phyloP scores from a whole-genome alignment of 2,329 filamentous ascomycete species.

The Penicillium sclerotigenum region DNA sequence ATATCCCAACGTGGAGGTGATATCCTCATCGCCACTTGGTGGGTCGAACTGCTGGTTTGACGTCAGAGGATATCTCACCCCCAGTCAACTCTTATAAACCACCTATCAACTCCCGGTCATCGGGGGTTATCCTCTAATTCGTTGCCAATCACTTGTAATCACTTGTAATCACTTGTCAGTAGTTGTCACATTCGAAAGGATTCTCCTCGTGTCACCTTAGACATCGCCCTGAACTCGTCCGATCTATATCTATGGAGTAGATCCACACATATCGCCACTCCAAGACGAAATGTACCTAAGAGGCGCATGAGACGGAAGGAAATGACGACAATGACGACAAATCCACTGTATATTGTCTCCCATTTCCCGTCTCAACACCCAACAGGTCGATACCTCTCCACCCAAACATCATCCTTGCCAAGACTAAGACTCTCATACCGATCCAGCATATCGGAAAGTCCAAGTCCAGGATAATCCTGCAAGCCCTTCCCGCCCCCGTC shows the following conservation, averaged over 20 bases:
- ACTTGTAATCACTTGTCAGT: background rate
- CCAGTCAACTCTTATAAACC: background rate
- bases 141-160: background rate
- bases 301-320: background rate
- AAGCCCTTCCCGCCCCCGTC: slow-evolving; percentile 12
- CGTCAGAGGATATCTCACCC: background rate
- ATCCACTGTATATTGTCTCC: background rate
- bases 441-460: slow-evolving; percentile 39
- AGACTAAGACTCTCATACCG: slow-evolving; percentile 39
- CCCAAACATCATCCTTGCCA: slow-evolving; percentile 33
- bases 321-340: background rate
- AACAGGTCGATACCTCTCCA: slow-evolving; percentile 17
- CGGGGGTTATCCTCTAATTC: background rate
- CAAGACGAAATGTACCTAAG: background rate
- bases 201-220: background rate
- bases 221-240: background rate
- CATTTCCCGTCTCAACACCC: slow-evolving; percentile 1
- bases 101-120: background rate
- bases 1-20: background rate
- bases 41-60: background rate
- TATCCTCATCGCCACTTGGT: background rate
- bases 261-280: background rate
- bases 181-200: background rate
- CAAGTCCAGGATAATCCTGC: slow-evolving; percentile 28
- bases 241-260: background rate